These are phyloP conservation scores for Penicillium verhagenii DNA, from an alignment of 495 filamentous ascomycete genomes.

Conservation along the genomic window DNA sequence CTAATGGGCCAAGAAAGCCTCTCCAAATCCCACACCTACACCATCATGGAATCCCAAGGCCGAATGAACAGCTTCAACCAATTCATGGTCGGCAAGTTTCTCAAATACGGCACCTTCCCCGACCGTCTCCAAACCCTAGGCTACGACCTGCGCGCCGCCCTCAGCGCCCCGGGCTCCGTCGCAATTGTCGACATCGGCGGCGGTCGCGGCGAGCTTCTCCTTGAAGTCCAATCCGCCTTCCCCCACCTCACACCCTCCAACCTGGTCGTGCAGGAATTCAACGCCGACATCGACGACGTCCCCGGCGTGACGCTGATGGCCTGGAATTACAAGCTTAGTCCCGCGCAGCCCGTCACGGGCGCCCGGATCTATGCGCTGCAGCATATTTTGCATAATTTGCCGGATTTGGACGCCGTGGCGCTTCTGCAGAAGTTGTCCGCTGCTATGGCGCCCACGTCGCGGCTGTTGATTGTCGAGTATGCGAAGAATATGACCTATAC, in stretches of 20 bases:
- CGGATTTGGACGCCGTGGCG: constrained; percentile 36
- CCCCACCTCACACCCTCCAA: constrained; percentile 37
- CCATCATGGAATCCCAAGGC: constrained; percentile 36
- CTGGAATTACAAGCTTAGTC: constrained; percentile 37
- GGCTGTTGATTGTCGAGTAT: constrained; percentile 45
- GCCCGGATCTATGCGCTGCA: constrained; percentile 45
- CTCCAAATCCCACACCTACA: constrained; percentile 34
- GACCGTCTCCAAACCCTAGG: constrained; percentile 25
- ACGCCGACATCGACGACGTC: constrained; percentile 27
- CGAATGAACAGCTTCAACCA: constrained; percentile 43
- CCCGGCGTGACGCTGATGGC: constrained; percentile 29
- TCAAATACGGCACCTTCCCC: constrained; percentile 30
- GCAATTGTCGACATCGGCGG: constrained; percentile 57
- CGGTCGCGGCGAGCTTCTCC: constrained; percentile 50
- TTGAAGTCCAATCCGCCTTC: constrained; percentile 39
- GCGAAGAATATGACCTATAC: constrained; percentile 34
- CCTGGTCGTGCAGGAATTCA: constrained; percentile 51
- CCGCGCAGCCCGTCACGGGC: constrained; percentile 34
- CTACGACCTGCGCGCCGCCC: constrained; percentile 31
- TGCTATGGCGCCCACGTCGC: constrained; percentile 48
- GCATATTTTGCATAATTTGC: constrained; percentile 45
- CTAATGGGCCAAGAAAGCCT: constrained; percentile 31
- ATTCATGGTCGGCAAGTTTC: constrained; percentile 44
- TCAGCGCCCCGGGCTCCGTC: constrained; percentile 23
- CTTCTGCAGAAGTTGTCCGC: constrained; percentile 39